Conservation (phyloP, 83 land plant species). For the Diphasiastrum complanatum region DNA sequence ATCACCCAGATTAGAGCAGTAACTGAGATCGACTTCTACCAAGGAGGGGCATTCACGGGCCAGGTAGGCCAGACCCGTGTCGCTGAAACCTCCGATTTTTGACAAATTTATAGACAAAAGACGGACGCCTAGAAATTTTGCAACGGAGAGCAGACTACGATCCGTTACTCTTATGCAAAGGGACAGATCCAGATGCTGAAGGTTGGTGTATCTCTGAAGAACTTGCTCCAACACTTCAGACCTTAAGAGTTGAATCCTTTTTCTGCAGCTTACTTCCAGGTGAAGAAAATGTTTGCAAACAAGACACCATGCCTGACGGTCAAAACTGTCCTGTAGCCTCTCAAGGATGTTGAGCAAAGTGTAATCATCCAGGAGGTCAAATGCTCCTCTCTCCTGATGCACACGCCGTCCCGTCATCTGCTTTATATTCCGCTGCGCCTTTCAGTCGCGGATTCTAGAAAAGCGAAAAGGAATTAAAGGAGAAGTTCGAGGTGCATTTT, state of each 20-base stretch:
- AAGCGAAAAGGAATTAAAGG: too few relatives aligned
- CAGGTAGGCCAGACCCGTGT: conserved; percentile 40
- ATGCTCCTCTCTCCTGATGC: too few relatives aligned
- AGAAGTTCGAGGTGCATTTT: too few relatives aligned
- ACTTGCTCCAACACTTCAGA: conserved; percentile 37
- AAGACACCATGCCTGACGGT: conserved; percentile 60
- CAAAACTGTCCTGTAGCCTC: conserved; percentile 37
- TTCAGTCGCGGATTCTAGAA: too few relatives aligned
- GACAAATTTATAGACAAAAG: conserved; percentile 54
- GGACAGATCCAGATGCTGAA: conserved; percentile 53
- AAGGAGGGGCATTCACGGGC: conserved; percentile 34
- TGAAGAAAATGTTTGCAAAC: conserved; percentile 50
- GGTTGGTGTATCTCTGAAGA: conserved; percentile 39
- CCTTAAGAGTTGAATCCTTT: conserved; percentile 44
- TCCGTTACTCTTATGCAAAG: conserved; percentile 57
- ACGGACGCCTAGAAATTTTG: conserved; percentile 11
- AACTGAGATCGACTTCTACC: conserved; percentile 57
- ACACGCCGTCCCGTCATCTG: too few relatives aligned
- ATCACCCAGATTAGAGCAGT: conserved; percentile 47
- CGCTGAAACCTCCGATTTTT: conserved; percentile 33
- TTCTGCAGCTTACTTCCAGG: conserved; percentile 53
- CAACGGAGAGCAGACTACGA: conserved; percentile 29
- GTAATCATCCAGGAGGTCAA: conserved; percentile 43
- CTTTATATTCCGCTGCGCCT: too few relatives aligned
- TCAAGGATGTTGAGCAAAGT: conserved; percentile 56